A percentile compares a stretch with the other conserved stretches of the same genome.
These are phyloP conservation scores for Gnetum montanum DNA, from an alignment of 75 land plant species.

Conservation along the genomic window DNA sequence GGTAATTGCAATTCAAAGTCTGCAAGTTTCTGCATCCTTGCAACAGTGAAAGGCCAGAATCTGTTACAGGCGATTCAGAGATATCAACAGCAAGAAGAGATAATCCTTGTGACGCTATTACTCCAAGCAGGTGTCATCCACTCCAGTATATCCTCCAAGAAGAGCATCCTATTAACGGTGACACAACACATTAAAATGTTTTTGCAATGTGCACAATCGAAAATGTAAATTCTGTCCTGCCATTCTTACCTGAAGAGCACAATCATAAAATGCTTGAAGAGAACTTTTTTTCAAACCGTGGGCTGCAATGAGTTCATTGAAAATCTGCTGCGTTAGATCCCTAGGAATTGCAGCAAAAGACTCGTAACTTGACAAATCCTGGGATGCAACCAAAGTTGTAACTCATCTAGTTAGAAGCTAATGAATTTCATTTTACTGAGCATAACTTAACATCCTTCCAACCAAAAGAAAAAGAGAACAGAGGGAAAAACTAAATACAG, in stretches of 20 bases:
- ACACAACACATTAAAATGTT: no score
- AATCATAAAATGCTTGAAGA: slow-evolving; percentile 68
- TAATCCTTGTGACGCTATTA: slow-evolving; percentile 69
- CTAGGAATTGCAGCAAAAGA: slow-evolving; percentile 72
- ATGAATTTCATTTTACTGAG: neutral
- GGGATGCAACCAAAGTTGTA: neutral
- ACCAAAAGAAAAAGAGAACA: neutral
- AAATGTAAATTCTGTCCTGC: no score
- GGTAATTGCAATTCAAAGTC: slow-evolving; percentile 48
- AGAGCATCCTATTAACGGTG: slow-evolving; percentile 71
- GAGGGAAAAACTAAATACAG: neutral
- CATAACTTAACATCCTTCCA: neutral
- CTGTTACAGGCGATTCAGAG: slow-evolving; percentile 67
- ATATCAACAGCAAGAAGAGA: slow-evolving; percentile 81
- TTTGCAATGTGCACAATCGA: no score
- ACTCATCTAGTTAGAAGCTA: neutral
- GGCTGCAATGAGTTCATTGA: slow-evolving; percentile 69
- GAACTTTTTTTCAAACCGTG: slow-evolving; percentile 30
- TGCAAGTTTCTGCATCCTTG: slow-evolving; percentile 63
- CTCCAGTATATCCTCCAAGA: slow-evolving; percentile 74
- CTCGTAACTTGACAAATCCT: slow-evolving; percentile 48
- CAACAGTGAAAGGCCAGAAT: slow-evolving; percentile 50
- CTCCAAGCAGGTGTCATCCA: slow-evolving; percentile 81
- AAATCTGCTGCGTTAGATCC: slow-evolving; percentile 82
- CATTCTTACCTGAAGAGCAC: slow-evolving; percentile 93